phyloP scores from a whole-genome alignment of 192 early-diverging fungal genomes.

The Podila verticillata region DNA sequence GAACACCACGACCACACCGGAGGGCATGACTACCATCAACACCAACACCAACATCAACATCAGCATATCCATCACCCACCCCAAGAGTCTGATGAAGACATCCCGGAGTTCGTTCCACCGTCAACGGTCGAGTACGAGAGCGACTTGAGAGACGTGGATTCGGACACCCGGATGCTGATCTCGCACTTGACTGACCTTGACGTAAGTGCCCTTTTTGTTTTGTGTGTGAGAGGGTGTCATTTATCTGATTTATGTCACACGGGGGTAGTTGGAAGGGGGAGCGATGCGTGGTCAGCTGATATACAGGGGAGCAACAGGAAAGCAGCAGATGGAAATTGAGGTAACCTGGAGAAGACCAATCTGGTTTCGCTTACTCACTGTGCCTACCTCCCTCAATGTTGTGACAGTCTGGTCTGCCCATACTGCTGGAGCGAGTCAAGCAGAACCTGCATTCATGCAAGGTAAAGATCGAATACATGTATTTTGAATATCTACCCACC shows the following conservation, averaged over 20 bases:
- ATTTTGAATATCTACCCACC: too few species aligned
- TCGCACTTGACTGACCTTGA: slow-evolving; percentile 52
- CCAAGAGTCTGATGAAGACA: slow-evolving; percentile 49
- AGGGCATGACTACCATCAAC: neutral
- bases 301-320: too few species aligned
- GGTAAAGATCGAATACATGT: slow-evolving; percentile 52
- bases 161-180: slow-evolving; percentile 44
- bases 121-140: slow-evolving; percentile 28
- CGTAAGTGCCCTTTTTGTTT: slow-evolving; percentile 23
- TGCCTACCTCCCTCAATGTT: neutral
- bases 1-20: neutral
- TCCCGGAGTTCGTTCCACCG: slow-evolving; percentile 18
- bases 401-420: slow-evolving; percentile 68
- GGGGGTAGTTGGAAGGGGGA: too few species aligned
- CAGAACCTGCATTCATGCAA: slow-evolving; percentile 73
- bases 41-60: slow-evolving; percentile 12
- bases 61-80: neutral
- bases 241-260: neutral
- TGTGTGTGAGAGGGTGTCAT: neutral
- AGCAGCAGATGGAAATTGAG: too few species aligned
- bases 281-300: too few species aligned
- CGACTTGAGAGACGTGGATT: slow-evolving; percentile 28
- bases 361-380: too few species aligned
- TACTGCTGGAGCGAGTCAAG: slow-evolving; percentile 76
- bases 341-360: too few species aligned